phyloP scores from a whole-genome alignment of 768 basidiomycete species.

The Boletus pseudo-olivaceus region DNA sequence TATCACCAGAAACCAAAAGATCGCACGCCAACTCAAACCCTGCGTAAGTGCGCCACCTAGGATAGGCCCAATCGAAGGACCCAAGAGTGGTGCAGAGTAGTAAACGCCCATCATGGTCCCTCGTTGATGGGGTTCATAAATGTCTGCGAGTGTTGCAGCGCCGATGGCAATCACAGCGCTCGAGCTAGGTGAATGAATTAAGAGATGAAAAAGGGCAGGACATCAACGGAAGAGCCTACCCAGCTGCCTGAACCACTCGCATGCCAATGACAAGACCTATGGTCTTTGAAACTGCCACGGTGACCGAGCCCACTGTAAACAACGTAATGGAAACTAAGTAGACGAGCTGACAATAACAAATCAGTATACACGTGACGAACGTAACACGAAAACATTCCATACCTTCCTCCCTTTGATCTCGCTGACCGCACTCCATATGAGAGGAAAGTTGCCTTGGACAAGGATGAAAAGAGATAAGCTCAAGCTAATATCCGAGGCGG shows the following conservation, averaged over 20 bases:
- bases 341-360: slow-evolving; percentile 39
- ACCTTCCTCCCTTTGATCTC: slow-evolving; percentile 74
- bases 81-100: slow-evolving; percentile 76
- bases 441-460: slow-evolving; percentile 53
- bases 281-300: slow-evolving; percentile 53
- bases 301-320: slow-evolving; percentile 53
- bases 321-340: slow-evolving; percentile 52
- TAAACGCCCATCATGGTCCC: slow-evolving; percentile 81
- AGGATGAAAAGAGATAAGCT: slow-evolving; percentile 70
- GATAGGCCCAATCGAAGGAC: slow-evolving; percentile 65
- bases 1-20: slow-evolving; percentile 81
- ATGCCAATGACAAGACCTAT: slow-evolving; percentile 64
- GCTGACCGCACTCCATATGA: slow-evolving; percentile 31
- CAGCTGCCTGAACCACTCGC: slow-evolving; percentile 61
- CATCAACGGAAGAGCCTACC: slow-evolving; percentile 36
- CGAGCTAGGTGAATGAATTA: slow-evolving; percentile 36
- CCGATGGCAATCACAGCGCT: slow-evolving; percentile 72
- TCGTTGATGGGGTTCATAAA: slow-evolving; percentile 70
- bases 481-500: slow-evolving; percentile 58
- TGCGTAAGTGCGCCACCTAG: slow-evolving; percentile 68
- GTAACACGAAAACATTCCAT: slow-evolving; percentile 5
- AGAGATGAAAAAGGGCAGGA: background rate
- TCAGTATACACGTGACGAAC: background rate
- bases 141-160: slow-evolving; percentile 69
- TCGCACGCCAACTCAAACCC: slow-evolving; percentile 71